Base-by-base conservation (phyloP, 2,329 filamentous ascomycete species). In the Hymenoscyphus fructigenus region DNA sequence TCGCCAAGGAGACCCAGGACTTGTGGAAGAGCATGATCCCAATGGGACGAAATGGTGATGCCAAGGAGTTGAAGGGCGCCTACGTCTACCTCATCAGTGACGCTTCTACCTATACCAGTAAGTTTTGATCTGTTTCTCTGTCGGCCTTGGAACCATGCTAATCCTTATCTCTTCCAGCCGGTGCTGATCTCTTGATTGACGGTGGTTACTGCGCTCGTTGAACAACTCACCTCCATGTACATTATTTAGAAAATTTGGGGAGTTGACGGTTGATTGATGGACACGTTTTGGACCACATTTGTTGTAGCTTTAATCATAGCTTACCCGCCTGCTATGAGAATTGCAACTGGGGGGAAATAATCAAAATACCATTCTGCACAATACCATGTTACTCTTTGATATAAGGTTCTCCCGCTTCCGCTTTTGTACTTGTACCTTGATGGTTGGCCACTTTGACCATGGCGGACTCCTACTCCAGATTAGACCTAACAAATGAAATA, bases 51-150 rank as follows among this genome's bases (percentile, higher is more conserved):
- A 79, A 86, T 68, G 85, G 83, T 62, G 82, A 87, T 72, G 85
- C 86, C 17, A 86, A 85, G 80, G 85, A 88, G 78, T 76, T 88
- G 69, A 87, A 87, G 80, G 85, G 84, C 20, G 81, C 81, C 28
- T 84, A 83, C 75, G 79, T 83, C 38, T 83, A 83, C 73, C 75
- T 83, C 62, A 76, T 76, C 64, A 79, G 76, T 34, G 79, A 82
- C 69, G 81, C 81, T 36, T 77, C 74, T 50, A 79, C 78, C 32
- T 83, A 83, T 74, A 81, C 79, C 61, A 83, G 44, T 50, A 50
- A 50, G 44, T 50, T 50, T n/a, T 50, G 44, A 23, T 50, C 44
- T 23, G 9, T 10, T 12, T 23, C 7, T 23, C 20, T 50, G 44
- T 50, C 9, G 9, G 1, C 20, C 44, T 50, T 12, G 44, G 5